phyloP scores from a whole-genome alignment of 345 rosid species.

The Xanthoceras sorbifolium region DNA sequence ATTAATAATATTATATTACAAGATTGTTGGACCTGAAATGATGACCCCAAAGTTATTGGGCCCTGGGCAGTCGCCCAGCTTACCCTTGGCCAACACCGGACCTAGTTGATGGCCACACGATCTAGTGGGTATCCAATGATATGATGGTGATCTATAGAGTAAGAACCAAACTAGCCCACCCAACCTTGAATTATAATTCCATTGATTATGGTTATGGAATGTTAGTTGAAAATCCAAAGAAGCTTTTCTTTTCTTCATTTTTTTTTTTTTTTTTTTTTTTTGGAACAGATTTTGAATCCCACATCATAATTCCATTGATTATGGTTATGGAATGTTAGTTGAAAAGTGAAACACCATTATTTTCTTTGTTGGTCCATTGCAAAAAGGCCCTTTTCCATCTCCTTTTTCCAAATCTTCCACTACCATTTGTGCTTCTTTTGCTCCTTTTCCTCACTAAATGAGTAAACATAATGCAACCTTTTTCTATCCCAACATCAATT shows the following conservation, averaged over 20 bases:
- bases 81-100: no score
- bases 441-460: background rate
- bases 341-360: slow-evolving; percentile 17
- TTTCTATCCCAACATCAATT: no score
- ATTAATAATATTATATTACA: no score
- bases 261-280: background rate
- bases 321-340: slow-evolving; percentile 7
- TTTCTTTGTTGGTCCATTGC: background rate
- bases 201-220: slow-evolving; percentile 12
- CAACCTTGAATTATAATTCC: no score
- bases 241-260: no score
- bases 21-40: no score
- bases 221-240: slow-evolving; percentile 20
- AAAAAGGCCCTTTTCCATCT: background rate
- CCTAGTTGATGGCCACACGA: background rate
- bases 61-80: no score
- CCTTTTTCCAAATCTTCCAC: slow-evolving; percentile 7
- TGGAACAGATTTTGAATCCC: background rate
- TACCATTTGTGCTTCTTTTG: background rate
- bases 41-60: no score
- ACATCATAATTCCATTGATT: slow-evolving; percentile 11
- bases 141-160: background rate
- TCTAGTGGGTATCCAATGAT: background rate
- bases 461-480: no score
- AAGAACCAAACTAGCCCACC: no score